A percentile compares a stretch with the other conserved stretches of the same genome.
Conservation (phyloP, 305 asterid genomes). For the Fraxinus platypoda region DNA sequence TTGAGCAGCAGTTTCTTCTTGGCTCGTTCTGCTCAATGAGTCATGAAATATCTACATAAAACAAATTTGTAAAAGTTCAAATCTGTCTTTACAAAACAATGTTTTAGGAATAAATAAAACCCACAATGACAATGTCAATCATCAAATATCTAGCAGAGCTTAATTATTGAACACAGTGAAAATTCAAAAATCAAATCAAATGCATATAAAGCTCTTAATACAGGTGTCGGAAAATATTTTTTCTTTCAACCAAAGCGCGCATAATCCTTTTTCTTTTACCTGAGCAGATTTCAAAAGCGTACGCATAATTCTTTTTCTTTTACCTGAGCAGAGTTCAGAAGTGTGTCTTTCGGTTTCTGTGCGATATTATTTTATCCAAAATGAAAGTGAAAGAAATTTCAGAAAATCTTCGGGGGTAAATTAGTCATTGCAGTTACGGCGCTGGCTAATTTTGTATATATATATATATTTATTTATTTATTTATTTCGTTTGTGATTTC, state of each 20-base stretch:
- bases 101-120: background rate
- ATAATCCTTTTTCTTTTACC: background rate
- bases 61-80: background rate
- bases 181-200: background rate
- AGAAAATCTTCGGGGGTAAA: background rate
- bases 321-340: background rate
- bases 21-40: slow-evolving; percentile 24
- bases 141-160: background rate
- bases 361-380: background rate
- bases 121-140: background rate
- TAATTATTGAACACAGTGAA: background rate
- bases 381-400: background rate
- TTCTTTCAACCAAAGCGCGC: background rate
- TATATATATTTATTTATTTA: too few species aligned
- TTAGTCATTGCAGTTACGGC: background rate
- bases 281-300: too few species aligned
- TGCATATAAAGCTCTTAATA: background rate
- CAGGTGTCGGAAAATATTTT: background rate
- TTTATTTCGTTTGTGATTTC: too few species aligned
- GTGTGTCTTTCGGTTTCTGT: background rate
- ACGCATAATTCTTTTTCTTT: too few species aligned
- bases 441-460: background rate
- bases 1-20: slow-evolving; percentile 18
- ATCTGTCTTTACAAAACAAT: background rate
- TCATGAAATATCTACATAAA: background rate